Conservation (phyloP, 176 grass and related monocot genomes). For the Oryza rufipogon region DNA sequence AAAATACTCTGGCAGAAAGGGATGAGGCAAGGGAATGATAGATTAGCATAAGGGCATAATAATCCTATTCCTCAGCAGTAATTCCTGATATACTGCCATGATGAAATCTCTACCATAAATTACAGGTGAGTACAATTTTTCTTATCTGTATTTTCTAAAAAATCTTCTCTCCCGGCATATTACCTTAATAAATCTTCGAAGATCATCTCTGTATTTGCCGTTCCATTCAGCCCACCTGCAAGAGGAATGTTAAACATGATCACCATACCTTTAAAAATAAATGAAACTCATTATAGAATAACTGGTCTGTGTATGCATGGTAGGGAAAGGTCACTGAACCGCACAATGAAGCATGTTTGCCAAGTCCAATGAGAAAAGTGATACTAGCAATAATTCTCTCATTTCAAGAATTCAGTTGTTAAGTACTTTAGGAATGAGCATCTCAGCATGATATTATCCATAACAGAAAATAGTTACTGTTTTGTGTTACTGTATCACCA, state of each 20-base stretch:
- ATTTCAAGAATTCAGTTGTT: not conserved
- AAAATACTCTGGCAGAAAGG: not conserved
- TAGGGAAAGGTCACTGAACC: not conserved
- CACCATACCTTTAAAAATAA: slow-evolving; percentile 21
- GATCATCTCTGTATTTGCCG: slow-evolving; percentile 87
- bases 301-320: not conserved
- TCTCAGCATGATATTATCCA: slow-evolving; percentile 15
- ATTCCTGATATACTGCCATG: not conserved
- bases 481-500: slow-evolving; percentile 30
- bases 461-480: slow-evolving; percentile 1
- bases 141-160: slow-evolving; percentile 11
- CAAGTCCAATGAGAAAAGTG: not conserved
- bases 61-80: slow-evolving; percentile 3
- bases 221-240: slow-evolving; percentile 99
- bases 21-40: not conserved
- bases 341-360: not conserved
- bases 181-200: slow-evolving; percentile 96
- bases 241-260: slow-evolving; percentile 29
- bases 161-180: not conserved
- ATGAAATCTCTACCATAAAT: not conserved
- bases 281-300: not conserved
- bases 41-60: slow-evolving; percentile 8
- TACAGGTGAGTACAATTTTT: not conserved
- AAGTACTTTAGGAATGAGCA: slow-evolving; percentile 4
- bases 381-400: not conserved